phyloP scores from a whole-genome alignment of 129 eudicot species.

The Centaurea solstitialis region DNA sequence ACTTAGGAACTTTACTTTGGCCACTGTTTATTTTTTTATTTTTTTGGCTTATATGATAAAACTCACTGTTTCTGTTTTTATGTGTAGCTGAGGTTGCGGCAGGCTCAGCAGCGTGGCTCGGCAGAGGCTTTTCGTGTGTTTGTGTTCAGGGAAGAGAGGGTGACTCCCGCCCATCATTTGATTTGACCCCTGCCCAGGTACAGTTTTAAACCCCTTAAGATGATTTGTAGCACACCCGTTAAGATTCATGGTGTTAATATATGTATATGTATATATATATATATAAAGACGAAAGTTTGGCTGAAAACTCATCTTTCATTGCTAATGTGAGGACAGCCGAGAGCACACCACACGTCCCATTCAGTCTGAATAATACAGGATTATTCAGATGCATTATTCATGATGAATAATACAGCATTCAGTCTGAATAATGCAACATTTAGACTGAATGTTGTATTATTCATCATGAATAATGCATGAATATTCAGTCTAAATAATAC shows the following conservation, averaged over 20 bases:
- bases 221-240: neutral
- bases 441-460: no score
- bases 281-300: no score
- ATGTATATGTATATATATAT: neutral
- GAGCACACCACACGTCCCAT: no score
- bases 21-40: no score
- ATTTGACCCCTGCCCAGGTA: constrained; percentile 90
- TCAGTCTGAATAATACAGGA: no score
- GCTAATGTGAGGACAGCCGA: no score
- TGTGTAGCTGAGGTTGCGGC: constrained; percentile 89
- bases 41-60: neutral
- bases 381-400: no score
- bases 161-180: constrained; percentile 90
- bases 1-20: constrained; percentile 1
- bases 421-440: no score
- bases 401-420: no score
- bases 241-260: neutral
- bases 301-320: no score
- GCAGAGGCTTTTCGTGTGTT: constrained; percentile 97
- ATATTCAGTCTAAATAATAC: no score
- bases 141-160: constrained; percentile 94
- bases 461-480: no score
- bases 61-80: constrained; percentile 17
- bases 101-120: constrained; percentile 99
- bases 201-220: neutral